Evolutionary conservation across 2,329 filamentous ascomycete genomes (phyloP), one percentile per base, ranked within the genome.

Genomic region (Fusarium sp.): DNA sequence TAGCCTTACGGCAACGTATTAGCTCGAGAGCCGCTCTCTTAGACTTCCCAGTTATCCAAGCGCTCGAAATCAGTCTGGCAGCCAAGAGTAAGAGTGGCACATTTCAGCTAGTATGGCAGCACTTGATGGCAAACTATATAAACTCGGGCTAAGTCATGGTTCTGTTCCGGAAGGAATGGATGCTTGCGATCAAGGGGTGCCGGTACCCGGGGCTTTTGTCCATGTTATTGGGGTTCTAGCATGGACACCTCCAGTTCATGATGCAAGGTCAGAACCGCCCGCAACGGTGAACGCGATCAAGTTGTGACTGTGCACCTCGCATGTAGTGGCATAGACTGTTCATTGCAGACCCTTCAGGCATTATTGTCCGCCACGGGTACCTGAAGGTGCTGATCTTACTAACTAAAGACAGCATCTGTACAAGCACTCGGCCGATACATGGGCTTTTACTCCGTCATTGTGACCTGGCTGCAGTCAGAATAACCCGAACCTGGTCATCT

Each of bases 201-300:
- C 48, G 11, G 18, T 20, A 24, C 15, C 22, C 20, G 48, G 33
- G 15, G 22, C 48, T 40, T 51, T 51, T 51, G 48, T 40, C 6
- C 3, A 15, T 6, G 6, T 13, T n/a, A 11, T 15, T 50, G 13
- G 22, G 22, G 22, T 24, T 24, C 22, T 24, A 6, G 22, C 22
- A 5, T 24, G 22, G 22, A 24, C 22, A 24, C 22, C 22, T 24
- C 22, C 17, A 26, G 48, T 20, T 7, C 22, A 17, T 4, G 22
- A 51, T 51, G 48, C 48, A 51, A 28, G 28, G 48, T 39, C 48
- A 50, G 22, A 39, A 7, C 48, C 36, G 48, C 48, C 31, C 48
- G 33, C 33, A 50, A 24, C 8, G 14, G 7, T 17, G 22, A 3
- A 26, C 24, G 22, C 22, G 22, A 24, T 24, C 22, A 24, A 24